phyloP scores from a whole-genome alignment of 2,329 filamentous ascomycete species.

The Aspergillus costaricaensis region DNA sequence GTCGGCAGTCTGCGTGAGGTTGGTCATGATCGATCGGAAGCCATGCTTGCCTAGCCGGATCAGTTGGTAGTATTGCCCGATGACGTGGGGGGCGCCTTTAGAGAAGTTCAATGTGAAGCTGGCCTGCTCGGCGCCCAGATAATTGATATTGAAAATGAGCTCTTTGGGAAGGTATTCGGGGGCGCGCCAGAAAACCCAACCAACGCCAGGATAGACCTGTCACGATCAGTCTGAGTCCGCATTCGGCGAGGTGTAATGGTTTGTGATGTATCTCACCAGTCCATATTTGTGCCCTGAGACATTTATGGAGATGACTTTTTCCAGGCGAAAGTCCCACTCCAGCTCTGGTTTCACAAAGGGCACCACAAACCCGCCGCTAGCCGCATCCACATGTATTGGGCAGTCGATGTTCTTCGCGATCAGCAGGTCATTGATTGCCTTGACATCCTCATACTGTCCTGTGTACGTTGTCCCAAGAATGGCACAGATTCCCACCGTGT shows the following conservation, averaged over 20 bases:
- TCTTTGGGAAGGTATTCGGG: slow-evolving; percentile 66
- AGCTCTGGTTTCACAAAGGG: slow-evolving; percentile 42
- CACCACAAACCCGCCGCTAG: slow-evolving; percentile 47
- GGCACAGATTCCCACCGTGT: slow-evolving; percentile 74
- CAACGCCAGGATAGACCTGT: slow-evolving; percentile 64
- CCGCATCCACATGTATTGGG: slow-evolving; percentile 59
- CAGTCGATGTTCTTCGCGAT: slow-evolving; percentile 48
- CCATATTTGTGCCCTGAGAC: slow-evolving; percentile 50
- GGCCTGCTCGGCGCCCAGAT: slow-evolving; percentile 70
- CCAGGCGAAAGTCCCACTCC: slow-evolving; percentile 31
- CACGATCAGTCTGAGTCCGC: background rate
- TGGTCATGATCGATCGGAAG: slow-evolving; percentile 65
- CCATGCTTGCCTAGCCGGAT: slow-evolving; percentile 69
- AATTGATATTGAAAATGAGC: slow-evolving; percentile 70
- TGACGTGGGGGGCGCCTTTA: slow-evolving; percentile 67
- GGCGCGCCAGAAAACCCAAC: slow-evolving; percentile 71
- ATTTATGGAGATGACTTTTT: slow-evolving; percentile 60
- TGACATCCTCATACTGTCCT: slow-evolving; percentile 71
- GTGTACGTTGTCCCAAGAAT: slow-evolving; percentile 74
- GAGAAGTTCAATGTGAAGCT: slow-evolving; percentile 74
- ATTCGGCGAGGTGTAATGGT: background rate
- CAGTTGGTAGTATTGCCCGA: slow-evolving; percentile 73
- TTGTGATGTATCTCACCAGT: slow-evolving; percentile 43
- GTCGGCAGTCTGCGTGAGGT: slow-evolving; percentile 82
- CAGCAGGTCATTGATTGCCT: slow-evolving; percentile 66